phyloP scores from a whole-genome alignment of 1,139 yeast species.

The Schwanniomyces etchellsii region DNA sequence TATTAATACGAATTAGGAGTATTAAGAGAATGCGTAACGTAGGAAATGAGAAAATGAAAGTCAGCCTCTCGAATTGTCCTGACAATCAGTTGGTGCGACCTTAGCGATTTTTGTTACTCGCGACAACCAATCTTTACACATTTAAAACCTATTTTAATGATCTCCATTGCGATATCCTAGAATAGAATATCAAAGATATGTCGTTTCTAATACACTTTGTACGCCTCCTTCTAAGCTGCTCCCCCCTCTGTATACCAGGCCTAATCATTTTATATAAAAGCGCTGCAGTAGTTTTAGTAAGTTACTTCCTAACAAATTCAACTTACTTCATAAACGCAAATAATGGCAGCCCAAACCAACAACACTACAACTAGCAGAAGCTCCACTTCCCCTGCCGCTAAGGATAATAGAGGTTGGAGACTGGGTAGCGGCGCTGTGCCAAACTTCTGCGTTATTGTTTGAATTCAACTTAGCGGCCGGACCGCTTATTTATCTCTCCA shows the following conservation, averaged over 20 bases:
- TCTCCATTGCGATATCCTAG: neutral
- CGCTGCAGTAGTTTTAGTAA: too few species aligned
- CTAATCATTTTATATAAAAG: too few species aligned
- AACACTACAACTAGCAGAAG: neutral
- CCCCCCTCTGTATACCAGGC: too few species aligned
- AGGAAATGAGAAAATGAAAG: slow-evolving; percentile 49
- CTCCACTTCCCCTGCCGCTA: neutral
- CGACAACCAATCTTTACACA: slow-evolving; percentile 1
- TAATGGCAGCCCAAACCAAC: slow-evolving; percentile 1
- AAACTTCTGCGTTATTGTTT: slow-evolving; percentile 1
- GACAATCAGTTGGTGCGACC: too few species aligned
- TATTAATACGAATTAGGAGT: slow-evolving; percentile 54
- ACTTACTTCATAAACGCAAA: too few species aligned
- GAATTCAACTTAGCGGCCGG: too few species aligned
- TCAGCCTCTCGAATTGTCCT: slow-evolving; percentile 62
- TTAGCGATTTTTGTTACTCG: slow-evolving; percentile 28
- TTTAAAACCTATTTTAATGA: neutral
- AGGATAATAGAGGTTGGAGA: neutral
- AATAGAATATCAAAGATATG: neutral
- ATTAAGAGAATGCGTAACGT: slow-evolving; percentile 44
- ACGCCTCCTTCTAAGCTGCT: too few species aligned
- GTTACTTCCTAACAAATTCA: too few species aligned
- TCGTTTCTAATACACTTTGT: too few species aligned
- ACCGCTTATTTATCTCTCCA: too few species aligned
- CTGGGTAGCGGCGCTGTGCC: neutral